Conservation (phyloP, 805 yeast species). For the Metschnikowia rubicola region DNA sequence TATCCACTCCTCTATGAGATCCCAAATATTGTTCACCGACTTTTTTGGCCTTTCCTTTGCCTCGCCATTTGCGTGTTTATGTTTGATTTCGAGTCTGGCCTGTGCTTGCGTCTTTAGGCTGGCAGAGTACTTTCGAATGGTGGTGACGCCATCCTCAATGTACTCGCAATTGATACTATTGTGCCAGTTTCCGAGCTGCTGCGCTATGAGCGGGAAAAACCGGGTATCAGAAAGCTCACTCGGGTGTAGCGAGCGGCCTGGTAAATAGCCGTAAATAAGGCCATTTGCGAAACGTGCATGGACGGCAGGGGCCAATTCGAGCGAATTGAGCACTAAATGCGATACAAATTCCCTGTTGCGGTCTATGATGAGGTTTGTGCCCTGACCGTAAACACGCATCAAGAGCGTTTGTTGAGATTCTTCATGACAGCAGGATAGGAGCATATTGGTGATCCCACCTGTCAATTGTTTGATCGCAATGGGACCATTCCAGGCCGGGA, state of each 20-base stretch:
- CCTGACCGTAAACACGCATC: slow-evolving; percentile 71
- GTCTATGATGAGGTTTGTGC: slow-evolving; percentile 69
- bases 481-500: slow-evolving; percentile 40
- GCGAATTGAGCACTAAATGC: slow-evolving; percentile 57
- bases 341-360: slow-evolving; percentile 71
- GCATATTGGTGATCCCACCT: slow-evolving; percentile 65
- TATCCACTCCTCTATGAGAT: slow-evolving; percentile 60
- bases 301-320: slow-evolving; percentile 64
- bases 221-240: slow-evolving; percentile 47
- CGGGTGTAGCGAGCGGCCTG: slow-evolving; percentile 59
- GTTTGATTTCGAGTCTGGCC: not conserved
- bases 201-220: slow-evolving; percentile 58
- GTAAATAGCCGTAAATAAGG: slow-evolving; percentile 63
- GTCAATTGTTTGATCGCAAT: slow-evolving; percentile 45
- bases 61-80: slow-evolving; percentile 4
- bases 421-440: slow-evolving; percentile 42
- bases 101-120: slow-evolving; percentile 14
- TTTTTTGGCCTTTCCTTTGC: slow-evolving; percentile 9
- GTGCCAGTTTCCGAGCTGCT: slow-evolving; percentile 72
- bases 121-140: slow-evolving; percentile 30
- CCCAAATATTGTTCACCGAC: slow-evolving; percentile 51
- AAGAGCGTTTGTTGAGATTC: slow-evolving; percentile 39
- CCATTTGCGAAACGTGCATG: slow-evolving; percentile 71
- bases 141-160: slow-evolving; percentile 46
- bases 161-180: slow-evolving; percentile 40